Conservation (phyloP, 495 filamentous ascomycete species). For the Oidiodendron maius region DNA sequence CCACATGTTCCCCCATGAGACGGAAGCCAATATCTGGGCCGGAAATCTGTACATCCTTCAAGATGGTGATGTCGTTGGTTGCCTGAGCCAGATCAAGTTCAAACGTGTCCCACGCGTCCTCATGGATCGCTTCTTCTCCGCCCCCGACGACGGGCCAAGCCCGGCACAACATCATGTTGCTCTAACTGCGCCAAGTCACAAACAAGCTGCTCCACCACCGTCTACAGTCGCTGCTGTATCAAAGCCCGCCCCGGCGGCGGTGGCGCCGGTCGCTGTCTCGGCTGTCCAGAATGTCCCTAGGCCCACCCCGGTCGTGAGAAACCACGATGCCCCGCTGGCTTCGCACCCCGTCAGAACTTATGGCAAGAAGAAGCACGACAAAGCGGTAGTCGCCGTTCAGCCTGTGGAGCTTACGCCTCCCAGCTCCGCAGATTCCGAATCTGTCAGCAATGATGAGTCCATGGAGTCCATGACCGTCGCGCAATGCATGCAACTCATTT, state of each 20-base stretch:
- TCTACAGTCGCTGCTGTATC: constrained; percentile 57
- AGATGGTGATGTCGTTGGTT: constrained; percentile 51
- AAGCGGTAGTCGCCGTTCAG: no score
- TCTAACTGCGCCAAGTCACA: not conserved
- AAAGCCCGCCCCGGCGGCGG: no score
- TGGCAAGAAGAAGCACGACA: no score
- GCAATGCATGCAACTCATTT: constrained; percentile 23
- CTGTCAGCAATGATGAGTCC: no score
- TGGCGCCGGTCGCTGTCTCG: no score
- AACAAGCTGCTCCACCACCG: constrained; percentile 38
- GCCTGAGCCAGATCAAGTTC: constrained; percentile 53
- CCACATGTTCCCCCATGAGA: constrained; percentile 49
- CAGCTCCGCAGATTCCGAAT: no score
- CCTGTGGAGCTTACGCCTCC: no score
- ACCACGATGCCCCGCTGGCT: no score
- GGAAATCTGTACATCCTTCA: constrained; percentile 64
- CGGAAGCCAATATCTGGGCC: constrained; percentile 35
- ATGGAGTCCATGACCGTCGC: no score
- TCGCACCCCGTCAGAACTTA: no score
- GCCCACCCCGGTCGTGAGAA: no score
- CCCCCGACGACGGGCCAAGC: constrained; percentile 39
- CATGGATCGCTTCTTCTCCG: constrained; percentile 59
- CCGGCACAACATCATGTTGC: not conserved
- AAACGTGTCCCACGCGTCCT: constrained; percentile 60
- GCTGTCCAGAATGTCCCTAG: no score